A percentile compares a stretch with the other conserved stretches of the same genome.
phyloP scores from a whole-genome alignment of 345 rosid genomes.

The Eucalyptus victrix region DNA sequence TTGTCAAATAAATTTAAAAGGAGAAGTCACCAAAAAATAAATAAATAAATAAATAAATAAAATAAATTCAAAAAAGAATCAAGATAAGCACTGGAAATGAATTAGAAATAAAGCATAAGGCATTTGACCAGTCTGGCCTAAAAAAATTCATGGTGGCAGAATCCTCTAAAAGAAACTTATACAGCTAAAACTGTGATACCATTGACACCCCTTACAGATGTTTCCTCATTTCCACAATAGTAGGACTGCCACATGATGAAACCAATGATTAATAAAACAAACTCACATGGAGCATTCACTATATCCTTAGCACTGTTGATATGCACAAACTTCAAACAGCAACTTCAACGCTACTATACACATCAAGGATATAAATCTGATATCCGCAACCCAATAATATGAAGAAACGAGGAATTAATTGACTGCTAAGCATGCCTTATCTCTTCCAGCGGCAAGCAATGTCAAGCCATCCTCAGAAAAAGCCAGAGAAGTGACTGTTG shows the following conservation, averaged over 20 bases:
- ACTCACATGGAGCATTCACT: not conserved
- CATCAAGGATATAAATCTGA: not conserved
- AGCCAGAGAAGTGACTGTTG: slow-evolving; percentile 73
- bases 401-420: not conserved
- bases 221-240: not conserved
- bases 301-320: not conserved
- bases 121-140: not conserved
- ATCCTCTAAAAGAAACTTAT: not conserved
- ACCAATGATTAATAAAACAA: not conserved
- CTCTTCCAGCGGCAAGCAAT: slow-evolving; percentile 81
- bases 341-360: not conserved
- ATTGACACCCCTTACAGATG: not conserved
- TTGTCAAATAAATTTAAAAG: not conserved
- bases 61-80: not conserved
- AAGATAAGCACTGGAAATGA: not conserved
- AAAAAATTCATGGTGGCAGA: not conserved
- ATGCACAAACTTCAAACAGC: not conserved
- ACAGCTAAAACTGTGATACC: not conserved
- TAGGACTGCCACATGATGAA: not conserved
- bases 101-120: not conserved
- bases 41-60: not conserved
- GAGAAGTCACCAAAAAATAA: not conserved
- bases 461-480: slow-evolving; percentile 79
- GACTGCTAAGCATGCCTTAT: slow-evolving; percentile 40
- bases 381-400: not conserved